Conservation (phyloP, 2,329 filamentous ascomycete species). For the Tothia fuscella region DNA sequence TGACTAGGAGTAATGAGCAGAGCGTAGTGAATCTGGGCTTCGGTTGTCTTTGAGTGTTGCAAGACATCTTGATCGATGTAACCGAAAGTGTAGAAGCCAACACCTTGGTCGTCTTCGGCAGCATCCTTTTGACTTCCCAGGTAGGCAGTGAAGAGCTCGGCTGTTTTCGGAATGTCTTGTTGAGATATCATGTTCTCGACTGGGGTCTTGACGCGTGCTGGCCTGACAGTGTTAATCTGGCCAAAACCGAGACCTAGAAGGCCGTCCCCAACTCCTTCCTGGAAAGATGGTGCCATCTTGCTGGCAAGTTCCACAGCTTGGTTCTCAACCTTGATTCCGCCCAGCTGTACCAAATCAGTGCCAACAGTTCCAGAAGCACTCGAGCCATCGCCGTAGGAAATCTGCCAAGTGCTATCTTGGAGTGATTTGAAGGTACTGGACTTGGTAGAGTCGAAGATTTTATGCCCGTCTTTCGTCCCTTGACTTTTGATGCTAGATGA, state of each 20-base stretch:
- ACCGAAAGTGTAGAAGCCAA: slow-evolving; percentile 61
- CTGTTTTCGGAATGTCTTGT: slow-evolving; percentile 40
- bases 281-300: slow-evolving; percentile 46
- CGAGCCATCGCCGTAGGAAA: slow-evolving; percentile 58
- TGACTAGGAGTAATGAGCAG: slow-evolving; percentile 46
- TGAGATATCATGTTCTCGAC: slow-evolving; percentile 58
- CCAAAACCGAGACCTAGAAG: slow-evolving; percentile 55
- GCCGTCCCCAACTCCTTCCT: slow-evolving; percentile 46
- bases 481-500: slow-evolving; percentile 22
- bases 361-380: slow-evolving; percentile 53
- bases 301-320: slow-evolving; percentile 56
- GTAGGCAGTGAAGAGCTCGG: slow-evolving; percentile 54
- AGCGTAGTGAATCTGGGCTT: slow-evolving; percentile 49
- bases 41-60: slow-evolving; percentile 38
- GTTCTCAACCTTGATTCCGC: slow-evolving; percentile 47
- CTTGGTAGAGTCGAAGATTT: slow-evolving; percentile 47
- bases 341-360: slow-evolving; percentile 49
- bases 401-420: slow-evolving; percentile 46
- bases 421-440: slow-evolving; percentile 46
- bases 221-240: slow-evolving; percentile 50
- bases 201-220: slow-evolving; percentile 45
- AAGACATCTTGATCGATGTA: slow-evolving; percentile 55
- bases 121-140: slow-evolving; percentile 45
- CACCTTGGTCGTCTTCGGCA: slow-evolving; percentile 30
- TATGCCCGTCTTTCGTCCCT: slow-evolving; percentile 31